Percentiles rank a stretch among this genome's conserved stretches.
Evolutionary conservation across 805 yeast species (phyloP).

Genomic region (Sugiyamaella smithiae): DNA sequence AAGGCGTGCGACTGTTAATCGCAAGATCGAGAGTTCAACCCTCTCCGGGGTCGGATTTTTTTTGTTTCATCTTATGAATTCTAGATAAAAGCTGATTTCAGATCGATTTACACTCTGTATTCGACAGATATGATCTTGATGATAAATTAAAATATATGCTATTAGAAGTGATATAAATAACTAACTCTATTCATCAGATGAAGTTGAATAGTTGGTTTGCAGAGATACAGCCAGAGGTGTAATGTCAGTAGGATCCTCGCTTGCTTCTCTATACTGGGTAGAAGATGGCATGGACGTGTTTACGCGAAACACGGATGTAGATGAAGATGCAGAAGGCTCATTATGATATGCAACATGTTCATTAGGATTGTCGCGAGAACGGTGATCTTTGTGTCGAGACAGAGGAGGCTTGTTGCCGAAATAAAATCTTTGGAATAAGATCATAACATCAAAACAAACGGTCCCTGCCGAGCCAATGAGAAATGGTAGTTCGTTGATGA

Average conservation of each 20-base stretch:
- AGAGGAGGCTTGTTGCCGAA: conserved; percentile 21
- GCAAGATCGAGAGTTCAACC: conserved; percentile 47
- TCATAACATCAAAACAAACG: conserved; percentile 64
- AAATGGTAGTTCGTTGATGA: conserved; percentile 73
- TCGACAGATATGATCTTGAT: too few species aligned
- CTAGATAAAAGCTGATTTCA: too few species aligned
- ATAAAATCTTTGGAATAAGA: conserved; percentile 33
- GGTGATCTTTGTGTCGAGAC: conserved; percentile 4
- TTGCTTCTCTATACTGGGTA: not conserved
- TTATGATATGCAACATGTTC: too few species aligned
- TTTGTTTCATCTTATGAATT: conserved; percentile 11
- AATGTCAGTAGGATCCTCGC: conserved; percentile 3
- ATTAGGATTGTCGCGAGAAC: conserved; percentile 3
- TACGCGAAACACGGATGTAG: not conserved
- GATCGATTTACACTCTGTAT: too few species aligned
- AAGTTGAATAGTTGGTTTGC: conserved; percentile 11
- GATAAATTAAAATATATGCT: too few species aligned
- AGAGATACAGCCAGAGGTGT: conserved; percentile 14
- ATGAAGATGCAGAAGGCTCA: not conserved
- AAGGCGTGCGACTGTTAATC: conserved; percentile 48
- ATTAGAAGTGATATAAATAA: too few species aligned
- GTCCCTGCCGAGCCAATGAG: conserved; percentile 86
- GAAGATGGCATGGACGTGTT: not conserved
- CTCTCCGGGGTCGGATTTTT: conserved; percentile 41
- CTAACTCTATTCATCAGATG: not conserved